Base-by-base conservation (phyloP, 192 early-diverging fungal species). In the Coemansia reversa region DNA sequence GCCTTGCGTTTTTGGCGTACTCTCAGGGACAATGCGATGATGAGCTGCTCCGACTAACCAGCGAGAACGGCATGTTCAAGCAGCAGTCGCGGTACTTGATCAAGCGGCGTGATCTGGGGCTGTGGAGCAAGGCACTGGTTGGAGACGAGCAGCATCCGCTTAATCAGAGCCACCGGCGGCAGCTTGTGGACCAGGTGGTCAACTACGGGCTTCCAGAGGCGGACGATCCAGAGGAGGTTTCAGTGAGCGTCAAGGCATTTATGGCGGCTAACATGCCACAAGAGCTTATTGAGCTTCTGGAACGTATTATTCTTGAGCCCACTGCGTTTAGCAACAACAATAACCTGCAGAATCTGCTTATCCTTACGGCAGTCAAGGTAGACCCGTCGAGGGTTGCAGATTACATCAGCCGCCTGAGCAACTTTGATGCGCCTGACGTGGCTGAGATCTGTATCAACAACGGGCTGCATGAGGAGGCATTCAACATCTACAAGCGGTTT, bases 51-150 rank as follows among this genome's bases (percentile, higher is more conserved):
- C 86, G 91, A n/a, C 88, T 99, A 65, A 98, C 97, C 33, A 97
- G 92, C 85, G 93, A 97, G 55, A 97, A 99, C 76, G 85, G 90
- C 32, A 97, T 99, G 95, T 99, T 97, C 82, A 99, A 99, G 83
- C 97, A 97, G 73, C 97, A 98, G 83, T 89, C 95, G 16, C 90
- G 97, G 61, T 99, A 99, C 63, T 81, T 99, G 57, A 92, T 99
- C 62, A 88, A 90, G 62, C 85, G 95, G 22, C 88, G 94, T 39
- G 93, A 96, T 74, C 75, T 84, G 22, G 82, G 83, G 28, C 79
- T 99, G 55, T 99, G 97, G 97, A 79, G 79, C 48, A 85, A 86
- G 80, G 97, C 91, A 4, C 76, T 99, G 33, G 57, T 62, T 18
- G 79, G 79, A 45, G 85, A 84, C 52, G 78, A 86, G 45, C 86